Base-by-base conservation (phyloP, 495 filamentous ascomycete species). In the Eremomyces bilateralis region DNA sequence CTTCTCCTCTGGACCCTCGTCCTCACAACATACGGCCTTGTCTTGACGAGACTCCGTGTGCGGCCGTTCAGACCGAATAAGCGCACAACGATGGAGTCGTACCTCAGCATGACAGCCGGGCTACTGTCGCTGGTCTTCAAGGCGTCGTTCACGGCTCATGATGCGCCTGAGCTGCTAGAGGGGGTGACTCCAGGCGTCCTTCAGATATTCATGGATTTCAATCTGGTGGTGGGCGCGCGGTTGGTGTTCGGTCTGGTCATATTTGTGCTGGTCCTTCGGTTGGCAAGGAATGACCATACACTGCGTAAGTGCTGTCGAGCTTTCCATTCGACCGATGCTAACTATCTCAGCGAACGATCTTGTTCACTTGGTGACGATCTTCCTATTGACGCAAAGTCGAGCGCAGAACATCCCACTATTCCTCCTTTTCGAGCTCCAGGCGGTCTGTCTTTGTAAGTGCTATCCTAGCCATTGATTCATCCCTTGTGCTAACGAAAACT, bases 301-400 rank as follows among this genome's bases (percentile, higher is more conserved):
- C n/a, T n/a, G n/a, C n/a, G n/a, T n/a, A n/a, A n/a, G n/a, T n/a
- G n/a, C n/a, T n/a, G n/a, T n/a, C n/a, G n/a, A n/a, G n/a, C n/a
- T n/a, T n/a, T n/a, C n/a, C n/a, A n/a, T n/a, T n/a, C n/a, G n/a
- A n/a, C n/a, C n/a, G n/a, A n/a, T n/a, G n/a, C n/a, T n/a, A n/a
- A n/a, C n/a, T n/a, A n/a, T n/a, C n/a, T n/a, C n/a, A n/a, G n/a
- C n/a, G n/a, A n/a, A n/a, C n/a, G n/a, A n/a, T n/a, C n/a, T n/a
- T n/a, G n/a, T n/a, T n/a, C n/a, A n/a, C n/a, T n/a, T n/a, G n/a
- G n/a, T n/a, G n/a, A n/a, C n/a, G n/a, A 10, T 93, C 20, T 76
- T 94, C 41, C 63, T 92, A 19, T 61, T 91, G 27, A 94, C 82
- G 3, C 83, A 97, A 55, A 80, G 80, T 4, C 67, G 78, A 32